Evolutionary conservation across 148 eudicot species (phyloP).

Genomic region (Tetragonia tetragonoides): DNA sequence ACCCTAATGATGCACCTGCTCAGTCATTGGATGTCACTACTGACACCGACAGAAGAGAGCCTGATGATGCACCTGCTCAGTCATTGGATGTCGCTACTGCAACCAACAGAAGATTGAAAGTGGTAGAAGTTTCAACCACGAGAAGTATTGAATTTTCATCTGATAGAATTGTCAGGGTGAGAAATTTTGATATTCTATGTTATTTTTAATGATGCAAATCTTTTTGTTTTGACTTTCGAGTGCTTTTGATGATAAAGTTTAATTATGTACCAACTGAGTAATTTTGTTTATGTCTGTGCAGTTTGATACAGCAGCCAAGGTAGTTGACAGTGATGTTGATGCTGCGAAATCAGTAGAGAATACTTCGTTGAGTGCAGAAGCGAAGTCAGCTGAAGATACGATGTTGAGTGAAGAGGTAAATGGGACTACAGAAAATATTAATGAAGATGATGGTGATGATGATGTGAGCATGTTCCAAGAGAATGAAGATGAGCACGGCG

Average conservation of each 20-base stretch:
- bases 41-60: constrained; percentile 37
- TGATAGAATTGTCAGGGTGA: constrained; percentile 47
- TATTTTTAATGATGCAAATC: neutral
- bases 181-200: neutral
- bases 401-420: constrained; percentile 46
- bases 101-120: constrained; percentile 28
- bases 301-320: constrained; percentile 32
- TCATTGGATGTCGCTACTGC: constrained; percentile 32
- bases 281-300: constrained; percentile 22
- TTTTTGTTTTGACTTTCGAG: too few relatives aligned
- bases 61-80: constrained; percentile 35
- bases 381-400: constrained; percentile 32
- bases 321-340: constrained; percentile 33
- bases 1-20: constrained; percentile 37
- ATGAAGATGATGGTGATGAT: constrained; percentile 49
- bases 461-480: constrained; percentile 37
- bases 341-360: constrained; percentile 37
- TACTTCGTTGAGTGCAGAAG: constrained; percentile 35
- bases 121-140: constrained; percentile 40
- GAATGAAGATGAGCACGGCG: constrained; percentile 21
- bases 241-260: too few relatives aligned
- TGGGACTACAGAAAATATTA: constrained; percentile 38
- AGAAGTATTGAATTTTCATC: constrained; percentile 42
- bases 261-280: neutral
- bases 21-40: constrained; percentile 27